Conservation (phyloP, 2,329 filamentous ascomycete species). For the Lachnellula suecica region DNA sequence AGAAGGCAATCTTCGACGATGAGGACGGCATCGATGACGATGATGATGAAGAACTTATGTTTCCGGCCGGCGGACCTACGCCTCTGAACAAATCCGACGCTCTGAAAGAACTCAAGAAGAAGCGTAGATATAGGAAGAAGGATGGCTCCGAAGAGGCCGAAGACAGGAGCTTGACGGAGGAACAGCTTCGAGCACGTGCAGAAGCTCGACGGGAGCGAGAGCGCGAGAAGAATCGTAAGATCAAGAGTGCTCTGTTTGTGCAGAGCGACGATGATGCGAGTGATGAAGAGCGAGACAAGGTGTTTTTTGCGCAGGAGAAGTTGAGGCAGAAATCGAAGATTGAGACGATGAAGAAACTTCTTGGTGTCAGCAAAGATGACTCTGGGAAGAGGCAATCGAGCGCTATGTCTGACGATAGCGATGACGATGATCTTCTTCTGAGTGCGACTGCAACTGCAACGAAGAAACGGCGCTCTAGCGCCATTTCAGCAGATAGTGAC, state of each 20-base stretch:
- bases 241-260: constrained; percentile 84
- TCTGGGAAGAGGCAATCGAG: constrained; percentile 18
- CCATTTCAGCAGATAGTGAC: constrained; percentile 29
- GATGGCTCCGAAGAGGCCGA: constrained; percentile 41
- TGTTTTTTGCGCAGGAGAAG: constrained; percentile 76
- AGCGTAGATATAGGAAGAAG: constrained; percentile 43
- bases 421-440: constrained; percentile 27
- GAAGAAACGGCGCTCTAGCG: constrained; percentile 24
- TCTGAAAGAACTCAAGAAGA: constrained; percentile 58
- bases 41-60: constrained; percentile 55
- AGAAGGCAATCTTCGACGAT: constrained; percentile 65
- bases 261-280: constrained; percentile 84
- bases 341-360: constrained; percentile 29
- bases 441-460: constrained; percentile 2
- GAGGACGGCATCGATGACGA: constrained; percentile 57
- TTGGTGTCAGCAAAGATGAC: constrained; percentile 21
- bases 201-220: constrained; percentile 66
- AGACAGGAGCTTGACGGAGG: constrained; percentile 50
- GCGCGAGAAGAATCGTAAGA: constrained; percentile 71
- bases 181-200: constrained; percentile 59
- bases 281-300: constrained; percentile 70
- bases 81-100: constrained; percentile 51
- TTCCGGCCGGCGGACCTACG: constrained; percentile 68
- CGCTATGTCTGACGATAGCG: constrained; percentile 25
- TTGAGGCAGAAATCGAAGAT: constrained; percentile 51